phyloP scores from a whole-genome alignment of 2,329 filamentous ascomycete genomes.

The Verticillium tricorpus region DNA sequence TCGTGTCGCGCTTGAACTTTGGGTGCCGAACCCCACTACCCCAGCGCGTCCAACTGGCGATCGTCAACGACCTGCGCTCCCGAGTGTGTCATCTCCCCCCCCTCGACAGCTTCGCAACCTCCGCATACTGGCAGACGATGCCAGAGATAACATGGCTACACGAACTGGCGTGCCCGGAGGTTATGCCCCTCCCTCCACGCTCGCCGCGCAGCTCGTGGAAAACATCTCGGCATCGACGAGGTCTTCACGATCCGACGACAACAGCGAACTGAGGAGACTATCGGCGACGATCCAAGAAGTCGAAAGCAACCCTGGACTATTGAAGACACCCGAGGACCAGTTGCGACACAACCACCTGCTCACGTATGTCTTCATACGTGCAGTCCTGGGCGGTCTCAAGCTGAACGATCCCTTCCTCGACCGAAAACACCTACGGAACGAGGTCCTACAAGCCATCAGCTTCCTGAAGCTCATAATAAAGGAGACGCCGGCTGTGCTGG shows the following conservation, averaged over 20 bases:
- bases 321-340: conserved; percentile 62
- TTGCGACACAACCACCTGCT: conserved; percentile 78
- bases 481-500: conserved; percentile 68
- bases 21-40: not conserved
- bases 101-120: not conserved
- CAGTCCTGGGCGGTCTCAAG: conserved; percentile 66
- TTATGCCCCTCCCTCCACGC: conserved; percentile 65
- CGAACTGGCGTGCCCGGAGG: conserved; percentile 10
- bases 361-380: conserved; percentile 76
- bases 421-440: conserved; percentile 47
- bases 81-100: not conserved
- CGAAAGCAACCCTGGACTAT: conserved; percentile 44
- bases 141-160: conserved; percentile 9
- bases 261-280: conserved; percentile 70
- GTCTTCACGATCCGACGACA: conserved; percentile 59
- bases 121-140: not conserved
- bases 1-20: not conserved
- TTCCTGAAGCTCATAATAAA: conserved; percentile 72
- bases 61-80: not conserved
- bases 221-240: conserved; percentile 65
- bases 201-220: conserved; percentile 83
- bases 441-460: conserved; percentile 68
- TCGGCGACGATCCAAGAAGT: conserved; percentile 51
- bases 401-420: conserved; percentile 66
- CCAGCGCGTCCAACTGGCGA: not conserved